Conservation (phyloP, 2,329 filamentous ascomycete genomes). For the Colletotrichum sp. region DNA sequence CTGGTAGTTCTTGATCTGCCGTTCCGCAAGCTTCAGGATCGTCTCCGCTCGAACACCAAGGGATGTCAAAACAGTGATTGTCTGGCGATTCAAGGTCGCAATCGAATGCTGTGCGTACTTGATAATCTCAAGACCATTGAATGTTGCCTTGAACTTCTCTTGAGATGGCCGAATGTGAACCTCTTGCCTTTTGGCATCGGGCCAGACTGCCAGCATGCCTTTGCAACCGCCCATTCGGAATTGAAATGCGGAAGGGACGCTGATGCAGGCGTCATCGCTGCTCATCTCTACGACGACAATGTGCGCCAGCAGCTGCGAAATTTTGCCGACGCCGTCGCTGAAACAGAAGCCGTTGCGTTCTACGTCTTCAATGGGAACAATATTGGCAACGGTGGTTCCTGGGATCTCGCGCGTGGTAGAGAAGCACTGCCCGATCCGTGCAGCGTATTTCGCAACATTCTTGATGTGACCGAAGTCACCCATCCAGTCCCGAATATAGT, state of each 20-base stretch:
- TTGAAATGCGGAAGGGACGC: constrained; percentile 82
- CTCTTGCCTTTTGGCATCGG: constrained; percentile 68
- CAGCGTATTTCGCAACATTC: constrained; percentile 87
- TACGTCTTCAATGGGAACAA: constrained; percentile 73
- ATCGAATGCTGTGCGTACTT: constrained; percentile 77
- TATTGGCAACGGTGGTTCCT: constrained; percentile 63
- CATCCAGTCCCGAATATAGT: constrained; percentile 85
- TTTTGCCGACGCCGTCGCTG: constrained; percentile 91
- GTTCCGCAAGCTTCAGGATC: constrained; percentile 71
- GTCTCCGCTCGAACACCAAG: constrained; percentile 73
- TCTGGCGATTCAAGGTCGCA: constrained; percentile 87
- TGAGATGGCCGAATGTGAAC: constrained; percentile 86
- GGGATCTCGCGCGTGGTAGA: constrained; percentile 84
- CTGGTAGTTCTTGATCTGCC: constrained; percentile 73
- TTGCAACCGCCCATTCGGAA: constrained; percentile 94
- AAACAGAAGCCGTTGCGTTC: constrained; percentile 73
- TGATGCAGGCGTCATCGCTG: constrained; percentile 52
- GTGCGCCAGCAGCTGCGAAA: constrained; percentile 78
- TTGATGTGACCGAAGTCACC: constrained; percentile 83
- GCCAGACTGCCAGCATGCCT: constrained; percentile 81
- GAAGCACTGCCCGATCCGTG: constrained; percentile 92
- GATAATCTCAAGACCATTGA: constrained; percentile 83
- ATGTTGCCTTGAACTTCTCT: constrained; percentile 78
- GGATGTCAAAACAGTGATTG: constrained; percentile 82
- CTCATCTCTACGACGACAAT: constrained; percentile 76